phyloP scores from a whole-genome alignment of 495 filamentous ascomycete genomes.

The Daldinia caldariorum region DNA sequence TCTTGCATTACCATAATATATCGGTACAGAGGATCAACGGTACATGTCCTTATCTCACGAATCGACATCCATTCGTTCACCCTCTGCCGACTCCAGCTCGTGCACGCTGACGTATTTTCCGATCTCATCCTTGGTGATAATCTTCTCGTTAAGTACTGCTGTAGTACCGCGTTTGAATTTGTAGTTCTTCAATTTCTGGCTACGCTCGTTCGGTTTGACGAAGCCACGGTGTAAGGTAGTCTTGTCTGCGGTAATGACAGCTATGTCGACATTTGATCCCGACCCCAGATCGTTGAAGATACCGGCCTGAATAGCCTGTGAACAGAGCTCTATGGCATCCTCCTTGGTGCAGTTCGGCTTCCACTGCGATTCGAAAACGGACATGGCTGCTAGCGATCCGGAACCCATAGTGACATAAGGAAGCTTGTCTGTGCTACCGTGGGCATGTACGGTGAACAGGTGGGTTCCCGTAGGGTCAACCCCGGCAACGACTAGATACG shows the following conservation, averaged over 20 bases:
- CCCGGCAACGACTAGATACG: constrained; percentile 97
- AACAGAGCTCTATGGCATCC: constrained; percentile 82
- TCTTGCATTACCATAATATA: constrained; percentile 27
- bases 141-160: constrained; percentile 89
- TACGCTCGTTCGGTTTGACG: constrained; percentile 90
- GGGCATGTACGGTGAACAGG: constrained; percentile 97
- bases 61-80: constrained; percentile 97
- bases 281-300: constrained; percentile 99
- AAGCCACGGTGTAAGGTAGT: constrained; percentile 90
- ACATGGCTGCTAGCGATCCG: constrained; percentile 95
- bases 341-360: constrained; percentile 79
- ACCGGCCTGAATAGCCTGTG: constrained; percentile 92
- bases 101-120: constrained; percentile 94
- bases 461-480: constrained; percentile 97
- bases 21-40: constrained; percentile 28
- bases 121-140: constrained; percentile 91
- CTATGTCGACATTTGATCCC: constrained; percentile 96
- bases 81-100: constrained; percentile 74
- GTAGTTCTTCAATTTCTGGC: constrained; percentile 92
- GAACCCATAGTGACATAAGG: constrained; percentile 99
- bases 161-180: constrained; percentile 89
- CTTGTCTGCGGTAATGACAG: constrained; percentile 92
- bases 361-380: constrained; percentile 97
- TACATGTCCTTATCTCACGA: constrained; percentile 54
- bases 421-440: constrained; percentile 98